Conservation (phyloP, 2,329 filamentous ascomycete species). For the Penicillium sp. region DNA sequence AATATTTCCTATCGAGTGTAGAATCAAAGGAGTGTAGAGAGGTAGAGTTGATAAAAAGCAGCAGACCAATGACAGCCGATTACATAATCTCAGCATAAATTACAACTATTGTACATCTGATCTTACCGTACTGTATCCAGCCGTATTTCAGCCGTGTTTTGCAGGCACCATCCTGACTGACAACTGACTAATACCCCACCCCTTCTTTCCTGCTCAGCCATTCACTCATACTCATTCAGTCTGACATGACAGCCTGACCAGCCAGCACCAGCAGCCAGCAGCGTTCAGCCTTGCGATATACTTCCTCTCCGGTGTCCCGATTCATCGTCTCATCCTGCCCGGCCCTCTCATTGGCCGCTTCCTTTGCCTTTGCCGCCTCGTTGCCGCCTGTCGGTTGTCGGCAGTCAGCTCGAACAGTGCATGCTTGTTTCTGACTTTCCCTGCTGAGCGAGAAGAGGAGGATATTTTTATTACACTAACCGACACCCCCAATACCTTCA, state of each 20-base stretch:
- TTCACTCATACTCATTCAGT: not conserved
- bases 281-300: too few species aligned
- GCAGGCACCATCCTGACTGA: not conserved
- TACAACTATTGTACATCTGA: too few species aligned
- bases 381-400: not conserved
- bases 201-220: not conserved
- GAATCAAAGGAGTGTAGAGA: too few species aligned
- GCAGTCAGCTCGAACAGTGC: not conserved
- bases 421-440: not conserved
- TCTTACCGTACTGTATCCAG: too few species aligned
- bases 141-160: not conserved
- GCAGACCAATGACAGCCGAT: too few species aligned
- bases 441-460: not conserved
- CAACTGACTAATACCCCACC: not conserved
- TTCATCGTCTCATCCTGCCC: not conserved
- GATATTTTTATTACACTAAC: not conserved
- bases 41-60: too few species aligned
- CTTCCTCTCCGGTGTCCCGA: not conserved
- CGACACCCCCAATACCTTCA: slow-evolving; percentile 28
- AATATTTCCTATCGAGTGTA: too few species aligned
- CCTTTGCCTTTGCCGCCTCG: not conserved
- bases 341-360: not conserved
- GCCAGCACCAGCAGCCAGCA: too few species aligned
- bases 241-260: not conserved
- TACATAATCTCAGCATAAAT: too few species aligned